Conservation (phyloP, 192 early-diverging fungal species). For the Podila horticola region DNA sequence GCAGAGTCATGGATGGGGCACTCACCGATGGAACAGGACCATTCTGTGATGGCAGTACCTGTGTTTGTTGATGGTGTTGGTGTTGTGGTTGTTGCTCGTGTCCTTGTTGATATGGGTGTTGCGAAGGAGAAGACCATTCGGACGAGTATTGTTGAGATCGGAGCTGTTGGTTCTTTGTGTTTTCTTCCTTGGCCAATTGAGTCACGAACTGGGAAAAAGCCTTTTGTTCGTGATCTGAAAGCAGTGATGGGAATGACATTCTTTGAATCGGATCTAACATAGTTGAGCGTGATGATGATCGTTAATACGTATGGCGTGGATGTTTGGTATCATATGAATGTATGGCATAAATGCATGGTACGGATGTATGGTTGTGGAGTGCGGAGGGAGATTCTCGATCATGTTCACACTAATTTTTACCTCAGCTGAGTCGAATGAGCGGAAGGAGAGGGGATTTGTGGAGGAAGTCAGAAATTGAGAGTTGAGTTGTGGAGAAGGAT, state of each 20-base stretch:
- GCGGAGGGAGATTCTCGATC: too few relatives aligned
- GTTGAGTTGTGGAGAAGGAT: not conserved
- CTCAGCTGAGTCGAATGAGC: not conserved
- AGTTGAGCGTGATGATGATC: not conserved
- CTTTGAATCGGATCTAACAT: not conserved
- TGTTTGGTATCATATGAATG: too few relatives aligned
- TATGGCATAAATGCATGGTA: too few relatives aligned
- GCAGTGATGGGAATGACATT: conserved; percentile 35
- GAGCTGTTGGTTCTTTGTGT: conserved; percentile 7
- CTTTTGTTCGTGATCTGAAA: conserved; percentile 48
- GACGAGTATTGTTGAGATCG: not conserved
- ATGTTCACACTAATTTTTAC: not conserved
- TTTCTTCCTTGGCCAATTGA: conserved; percentile 36
- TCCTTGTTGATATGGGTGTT: not conserved
- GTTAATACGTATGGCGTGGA: not conserved
- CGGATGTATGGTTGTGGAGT: too few relatives aligned
- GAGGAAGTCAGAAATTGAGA: not conserved
- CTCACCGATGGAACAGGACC: not conserved
- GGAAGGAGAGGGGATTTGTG: not conserved
- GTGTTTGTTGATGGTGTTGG: not conserved
- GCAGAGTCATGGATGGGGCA: not conserved
- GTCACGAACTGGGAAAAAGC: conserved; percentile 40
- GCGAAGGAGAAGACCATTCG: not conserved
- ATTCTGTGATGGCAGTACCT: conserved; percentile 1
- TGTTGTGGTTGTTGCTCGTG: conserved; percentile 4